Evolutionary conservation across 257 asterid genomes (phyloP), one percentile per base, ranked within the genome.

Genomic region (Nicotiana obtusifolia): DNA sequence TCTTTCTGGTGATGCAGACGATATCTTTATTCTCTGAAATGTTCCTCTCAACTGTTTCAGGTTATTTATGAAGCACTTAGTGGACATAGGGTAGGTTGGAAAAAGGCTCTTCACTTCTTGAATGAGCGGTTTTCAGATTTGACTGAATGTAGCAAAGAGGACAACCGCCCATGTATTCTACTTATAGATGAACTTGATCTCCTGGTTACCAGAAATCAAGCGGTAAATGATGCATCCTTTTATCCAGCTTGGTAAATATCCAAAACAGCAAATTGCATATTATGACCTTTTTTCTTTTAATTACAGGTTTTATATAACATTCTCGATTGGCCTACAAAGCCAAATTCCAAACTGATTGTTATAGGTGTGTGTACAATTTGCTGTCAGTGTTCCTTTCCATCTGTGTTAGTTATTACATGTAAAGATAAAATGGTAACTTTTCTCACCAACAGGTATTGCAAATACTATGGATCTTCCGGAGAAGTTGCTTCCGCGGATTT

Each of bases 401-500:
- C 41, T 66, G 78, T 56, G 26, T 71, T 24, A 22, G 24, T 73
- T 56, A 28, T 3, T 59, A 31, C 15, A 28, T 67, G 24, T 10
- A 53, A 62, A 49, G 56, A 14, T 26, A 65, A 64, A 30, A 52
- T 14, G 26, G 65, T 26, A 62, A 49, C 80, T 64, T 41, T 41
- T 31, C 77, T 30, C 83, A 31, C 75, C 81, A 44, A 76, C 90
- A 95, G 99, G 99, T 81, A 95, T 95, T 86, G 99, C 99, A 90
- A 95, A 95, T 87, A 95, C 99, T 61, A 95, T 95, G 98, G 98
- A 95, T 92, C 99, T 95, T 86, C 99, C 99, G 47, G 99, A 95
- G 89, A 95, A 92, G 91, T 84, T 95, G 88, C 94, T 95, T 83
- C 98, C 99, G 0, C 94, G 99, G 60, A 94, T 95, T 87, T 94